These are phyloP conservation scores for Solanum megistacrolobum DNA, from an alignment of 257 asterid genomes.

Conservation along the genomic window DNA sequence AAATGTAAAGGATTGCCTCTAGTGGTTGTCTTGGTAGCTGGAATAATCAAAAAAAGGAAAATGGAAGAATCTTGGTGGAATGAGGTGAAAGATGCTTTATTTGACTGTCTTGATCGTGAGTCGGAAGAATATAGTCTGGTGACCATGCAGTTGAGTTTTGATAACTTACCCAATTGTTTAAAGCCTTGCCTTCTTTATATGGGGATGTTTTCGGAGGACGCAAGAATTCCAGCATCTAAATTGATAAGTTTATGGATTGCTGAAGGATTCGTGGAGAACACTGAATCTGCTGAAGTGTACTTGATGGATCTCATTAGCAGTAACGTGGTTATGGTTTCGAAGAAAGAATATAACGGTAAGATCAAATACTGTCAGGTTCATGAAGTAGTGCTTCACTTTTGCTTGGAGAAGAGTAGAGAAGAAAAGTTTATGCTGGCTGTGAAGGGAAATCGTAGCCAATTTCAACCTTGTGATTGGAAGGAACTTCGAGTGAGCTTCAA, in stretches of 20 bases:
- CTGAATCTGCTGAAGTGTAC: neutral
- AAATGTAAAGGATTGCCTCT: no score
- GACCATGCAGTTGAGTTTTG: neutral
- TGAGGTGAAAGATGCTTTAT: neutral
- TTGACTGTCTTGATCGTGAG: neutral
- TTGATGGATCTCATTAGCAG: neutral
- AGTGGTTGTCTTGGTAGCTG: no score
- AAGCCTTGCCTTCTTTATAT: neutral
- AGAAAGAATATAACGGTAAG: neutral
- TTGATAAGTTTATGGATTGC: neutral
- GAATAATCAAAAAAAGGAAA: no score
- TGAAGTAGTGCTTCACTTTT: neutral
- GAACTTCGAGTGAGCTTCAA: neutral
- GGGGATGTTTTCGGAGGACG: neutral
- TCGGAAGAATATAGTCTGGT: neutral
- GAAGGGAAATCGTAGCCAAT: rapidly evolving
- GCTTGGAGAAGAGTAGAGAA: neutral
- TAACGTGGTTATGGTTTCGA: neutral
- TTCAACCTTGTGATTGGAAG: neutral
- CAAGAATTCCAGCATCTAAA: neutral
- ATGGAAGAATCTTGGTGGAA: neutral
- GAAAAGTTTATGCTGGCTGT: neutral
- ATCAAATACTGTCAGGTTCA: neutral
- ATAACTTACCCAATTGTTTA: neutral
- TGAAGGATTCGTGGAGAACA: neutral